Evolutionary conservation across 2,329 filamentous ascomycete genomes (phyloP).

Genomic region (Fusarium haematococcum): DNA sequence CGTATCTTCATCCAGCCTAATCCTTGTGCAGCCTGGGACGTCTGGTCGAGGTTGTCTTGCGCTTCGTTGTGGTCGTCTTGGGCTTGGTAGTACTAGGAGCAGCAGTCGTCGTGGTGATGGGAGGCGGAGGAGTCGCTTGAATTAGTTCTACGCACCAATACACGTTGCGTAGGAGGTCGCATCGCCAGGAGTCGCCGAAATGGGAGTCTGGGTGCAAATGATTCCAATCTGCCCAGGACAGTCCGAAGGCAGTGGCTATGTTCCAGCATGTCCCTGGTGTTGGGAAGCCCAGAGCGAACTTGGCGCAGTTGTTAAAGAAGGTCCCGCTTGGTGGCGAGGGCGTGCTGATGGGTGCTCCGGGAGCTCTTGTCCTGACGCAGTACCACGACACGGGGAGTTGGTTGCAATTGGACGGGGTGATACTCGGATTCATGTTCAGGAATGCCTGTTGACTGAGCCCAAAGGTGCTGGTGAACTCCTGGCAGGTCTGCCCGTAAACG

Average conservation of each 20-base stretch:
- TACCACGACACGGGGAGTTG: neutral
- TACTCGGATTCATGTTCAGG: neutral
- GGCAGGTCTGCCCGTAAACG: neutral
- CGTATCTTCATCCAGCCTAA: neutral
- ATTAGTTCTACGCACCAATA: conserved; percentile 40
- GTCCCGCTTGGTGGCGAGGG: neutral
- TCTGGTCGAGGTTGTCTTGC: neutral
- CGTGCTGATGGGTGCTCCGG: neutral
- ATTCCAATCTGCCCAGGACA: neutral
- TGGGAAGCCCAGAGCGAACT: neutral
- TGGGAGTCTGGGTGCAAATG: neutral
- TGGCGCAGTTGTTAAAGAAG: neutral
- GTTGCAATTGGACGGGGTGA: neutral
- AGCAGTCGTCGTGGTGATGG: neutral
- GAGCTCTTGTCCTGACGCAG: neutral
- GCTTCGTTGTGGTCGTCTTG: neutral
- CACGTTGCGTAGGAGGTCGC: neutral
- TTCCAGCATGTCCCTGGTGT: neutral
- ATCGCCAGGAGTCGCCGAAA: neutral
- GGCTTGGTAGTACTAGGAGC: neutral
- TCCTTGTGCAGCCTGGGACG: neutral
- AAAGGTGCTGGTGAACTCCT: neutral
- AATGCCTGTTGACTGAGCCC: neutral
- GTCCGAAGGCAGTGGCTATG: neutral
- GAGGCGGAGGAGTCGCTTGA: neutral